phyloP scores from a whole-genome alignment of 768 basidiomycete species.

The Dictyophora rubrovolvata region DNA sequence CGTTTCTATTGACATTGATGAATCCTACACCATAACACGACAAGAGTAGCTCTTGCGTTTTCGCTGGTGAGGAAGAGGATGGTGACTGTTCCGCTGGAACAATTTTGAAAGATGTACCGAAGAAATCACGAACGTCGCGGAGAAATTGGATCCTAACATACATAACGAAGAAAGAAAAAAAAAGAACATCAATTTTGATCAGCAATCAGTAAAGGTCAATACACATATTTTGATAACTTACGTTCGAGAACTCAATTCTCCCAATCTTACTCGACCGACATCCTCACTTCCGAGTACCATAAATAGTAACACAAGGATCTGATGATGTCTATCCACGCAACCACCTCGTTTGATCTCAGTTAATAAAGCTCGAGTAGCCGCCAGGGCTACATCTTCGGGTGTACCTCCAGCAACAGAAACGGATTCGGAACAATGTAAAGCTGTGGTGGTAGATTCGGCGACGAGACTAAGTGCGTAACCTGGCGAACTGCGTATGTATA shows the following conservation, averaged over 20 bases:
- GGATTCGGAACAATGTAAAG: constrained; percentile 79
- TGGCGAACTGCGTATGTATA: constrained; percentile 57
- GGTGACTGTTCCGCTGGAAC: constrained; percentile 37
- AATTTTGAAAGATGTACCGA: constrained; percentile 92
- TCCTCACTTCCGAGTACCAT: constrained; percentile 98
- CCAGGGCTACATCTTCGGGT: constrained; percentile 87
- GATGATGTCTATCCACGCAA: constrained; percentile 85
- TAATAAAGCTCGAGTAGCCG: constrained; percentile 70
- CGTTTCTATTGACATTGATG: constrained; percentile 72
- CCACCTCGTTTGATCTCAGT: constrained; percentile 74
- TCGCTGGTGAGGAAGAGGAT: background rate
- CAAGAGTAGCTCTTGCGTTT: constrained; percentile 57
- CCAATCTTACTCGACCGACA: constrained; percentile 82
- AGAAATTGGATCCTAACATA: constrained; percentile 76
- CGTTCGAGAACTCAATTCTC: constrained; percentile 75
- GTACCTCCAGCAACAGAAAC: constrained; percentile 72
- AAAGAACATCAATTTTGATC: background rate
- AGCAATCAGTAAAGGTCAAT: background rate
- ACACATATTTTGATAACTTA: constrained; percentile 29
- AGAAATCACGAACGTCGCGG: constrained; percentile 69
- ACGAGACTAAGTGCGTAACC: constrained; percentile 89
- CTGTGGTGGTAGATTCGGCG: constrained; percentile 87
- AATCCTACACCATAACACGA: constrained; percentile 92
- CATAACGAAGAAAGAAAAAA: background rate
- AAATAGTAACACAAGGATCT: constrained; percentile 72